Percentiles rank a stretch among this genome's conserved stretches.
These are phyloP conservation scores for Arthrobotrys entomopaga DNA, from an alignment of 2,329 filamentous ascomycete species.

Conservation along the genomic window DNA sequence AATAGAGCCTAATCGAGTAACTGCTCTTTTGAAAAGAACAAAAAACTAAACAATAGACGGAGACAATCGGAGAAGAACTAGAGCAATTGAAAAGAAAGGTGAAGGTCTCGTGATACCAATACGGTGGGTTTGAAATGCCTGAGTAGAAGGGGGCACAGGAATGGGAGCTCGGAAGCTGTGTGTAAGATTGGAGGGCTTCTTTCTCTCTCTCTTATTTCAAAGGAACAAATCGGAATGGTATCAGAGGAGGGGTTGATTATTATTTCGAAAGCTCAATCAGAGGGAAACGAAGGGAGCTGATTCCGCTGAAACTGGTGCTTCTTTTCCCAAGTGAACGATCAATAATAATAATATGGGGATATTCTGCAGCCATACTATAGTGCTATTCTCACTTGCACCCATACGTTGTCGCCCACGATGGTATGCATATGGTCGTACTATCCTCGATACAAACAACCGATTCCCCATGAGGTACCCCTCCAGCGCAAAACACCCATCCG, in stretches of 20 bases:
- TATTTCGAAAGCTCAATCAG: conserved; percentile 8
- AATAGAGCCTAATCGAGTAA: conserved; percentile 10
- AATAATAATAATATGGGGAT: not conserved
- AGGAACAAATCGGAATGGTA: conserved; percentile 30
- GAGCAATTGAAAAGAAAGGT: conserved; percentile 20
- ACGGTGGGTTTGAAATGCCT: conserved; percentile 2
- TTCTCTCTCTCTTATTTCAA: not conserved
- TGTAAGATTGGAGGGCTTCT: conserved; percentile 7
- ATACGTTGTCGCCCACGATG: conserved; percentile 53
- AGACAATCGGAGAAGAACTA: not conserved
- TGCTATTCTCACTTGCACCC: conserved; percentile 9
- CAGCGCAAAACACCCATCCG: conserved; percentile 7
- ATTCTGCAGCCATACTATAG: conserved; percentile 2
- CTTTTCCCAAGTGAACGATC: conserved; percentile 24
- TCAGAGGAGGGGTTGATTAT: conserved; percentile 24
- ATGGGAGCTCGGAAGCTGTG: not conserved
- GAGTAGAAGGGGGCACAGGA: not conserved
- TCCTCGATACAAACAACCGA: conserved; percentile 4
- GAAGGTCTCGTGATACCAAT: conserved; percentile 31
- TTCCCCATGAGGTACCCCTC: not conserved
- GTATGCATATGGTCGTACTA: conserved; percentile 34
- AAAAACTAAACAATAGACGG: not conserved
- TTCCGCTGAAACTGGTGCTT: conserved; percentile 18
- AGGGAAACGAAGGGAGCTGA: conserved; percentile 31
- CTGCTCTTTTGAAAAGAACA: conserved; percentile 17